Evolutionary conservation across 805 yeast species (phyloP), one percentile per base, ranked within the genome.

Genomic region (Candida silvicultrix): DNA sequence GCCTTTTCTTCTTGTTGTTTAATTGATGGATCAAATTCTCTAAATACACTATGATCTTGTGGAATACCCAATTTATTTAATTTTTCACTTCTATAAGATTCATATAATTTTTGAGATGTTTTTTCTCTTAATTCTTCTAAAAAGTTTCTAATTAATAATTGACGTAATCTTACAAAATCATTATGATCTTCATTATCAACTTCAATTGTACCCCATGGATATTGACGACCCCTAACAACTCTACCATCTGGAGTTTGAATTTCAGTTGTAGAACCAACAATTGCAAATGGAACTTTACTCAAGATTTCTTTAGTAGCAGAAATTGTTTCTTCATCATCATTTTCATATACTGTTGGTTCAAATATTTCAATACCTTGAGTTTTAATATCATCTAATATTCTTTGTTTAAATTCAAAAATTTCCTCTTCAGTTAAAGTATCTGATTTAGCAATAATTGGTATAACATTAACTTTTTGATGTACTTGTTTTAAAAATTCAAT

Each of bases 141-240:
- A 68, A 85, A 90, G 67, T 85, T 87, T 72, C 95, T 84, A 50
- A 94, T 77, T 63, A 92, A 76, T 64, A 94, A 75, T 65, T 89
- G 95, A 58, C 97, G 85, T 65, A 92, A 78, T 66, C 81, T 82
- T 54, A 85, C 81, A 65, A 92, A 94, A 68, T 92, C 99, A 65
- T 89, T 85, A 65, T 94, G 97, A 47, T 81, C 81, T 69, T 88
- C 94, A 65, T 94, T 92, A 65, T 89, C 97, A 56, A 94, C 90
- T 69, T 94, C 97, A 58, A 94, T 85, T 20, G 85, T 75, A 55
- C 98, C 98, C 99, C 99, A 94, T 50, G 98, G 97, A 65, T 92
- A 92, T 51, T 78, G 71, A 69, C 99, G 85, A 55, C 96, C 97
- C 66, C 97, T 81, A 40, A 90, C 95, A 20, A 61, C 51, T 64